Percentiles rank a stretch among this genome's conserved stretches.
Evolutionary conservation across 1,284 basidiomycete genomes (phyloP).

Genomic region (Puccinia triticina): DNA sequence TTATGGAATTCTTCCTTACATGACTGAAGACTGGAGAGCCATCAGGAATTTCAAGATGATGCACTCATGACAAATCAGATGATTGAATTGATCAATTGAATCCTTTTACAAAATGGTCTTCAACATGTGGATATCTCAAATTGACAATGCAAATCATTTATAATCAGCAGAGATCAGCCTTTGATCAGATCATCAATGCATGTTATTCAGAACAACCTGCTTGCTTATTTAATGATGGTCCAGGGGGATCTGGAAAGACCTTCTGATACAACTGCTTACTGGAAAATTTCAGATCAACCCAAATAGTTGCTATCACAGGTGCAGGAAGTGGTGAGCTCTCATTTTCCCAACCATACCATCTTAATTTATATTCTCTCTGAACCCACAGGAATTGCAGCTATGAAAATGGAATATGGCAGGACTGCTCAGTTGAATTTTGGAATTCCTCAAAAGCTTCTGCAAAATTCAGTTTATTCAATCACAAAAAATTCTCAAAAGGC

Average conservation of each 20-base stretch:
- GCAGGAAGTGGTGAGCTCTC: neutral
- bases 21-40: slow-evolving; percentile 62
- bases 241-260: slow-evolving; percentile 65
- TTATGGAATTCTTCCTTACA: slow-evolving; percentile 62
- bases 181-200: slow-evolving; percentile 60
- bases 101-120: slow-evolving; percentile 59
- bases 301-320: slow-evolving; percentile 60
- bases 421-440: slow-evolving; percentile 1
- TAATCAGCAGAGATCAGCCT: slow-evolving; percentile 61
- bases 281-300: slow-evolving; percentile 57
- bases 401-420: neutral
- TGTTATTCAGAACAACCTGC: slow-evolving; percentile 56
- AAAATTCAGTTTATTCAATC: neutral
- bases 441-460: neutral
- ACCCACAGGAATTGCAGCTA: neutral
- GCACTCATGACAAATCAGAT: slow-evolving; percentile 62
- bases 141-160: slow-evolving; percentile 57
- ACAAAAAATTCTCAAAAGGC: neutral
- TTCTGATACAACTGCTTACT: slow-evolving; percentile 64
- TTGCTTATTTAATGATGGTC: slow-evolving; percentile 64
- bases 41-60: slow-evolving; percentile 57
- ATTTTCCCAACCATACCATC: neutral
- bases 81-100: slow-evolving; percentile 61
- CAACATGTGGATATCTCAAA: slow-evolving; percentile 53
- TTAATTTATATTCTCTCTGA: neutral